These are phyloP conservation scores for Yamadazyma aaseri DNA, from an alignment of 1,139 yeast species.

Conservation along the genomic window DNA sequence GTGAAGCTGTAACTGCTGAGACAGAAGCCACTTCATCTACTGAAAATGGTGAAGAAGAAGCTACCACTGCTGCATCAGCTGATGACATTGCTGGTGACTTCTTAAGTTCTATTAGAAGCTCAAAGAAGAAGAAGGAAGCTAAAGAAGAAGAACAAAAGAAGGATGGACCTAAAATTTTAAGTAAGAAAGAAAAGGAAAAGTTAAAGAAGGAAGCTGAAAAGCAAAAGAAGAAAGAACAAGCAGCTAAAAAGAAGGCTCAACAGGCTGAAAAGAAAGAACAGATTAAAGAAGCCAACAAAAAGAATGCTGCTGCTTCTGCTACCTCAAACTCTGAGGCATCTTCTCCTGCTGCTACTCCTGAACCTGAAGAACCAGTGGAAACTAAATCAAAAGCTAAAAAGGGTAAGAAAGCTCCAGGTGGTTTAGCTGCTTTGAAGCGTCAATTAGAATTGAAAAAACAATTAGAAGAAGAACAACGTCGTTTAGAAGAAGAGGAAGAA, in stretches of 20 bases:
- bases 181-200: constrained; percentile 95
- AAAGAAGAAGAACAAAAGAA: constrained; percentile 49
- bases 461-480: constrained; percentile 67
- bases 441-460: constrained; percentile 88
- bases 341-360: constrained; percentile 32
- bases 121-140: constrained; percentile 71
- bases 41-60: constrained; percentile 11
- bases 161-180: constrained; percentile 66
- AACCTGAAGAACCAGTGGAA: constrained; percentile 30
- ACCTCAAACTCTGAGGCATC: constrained; percentile 26
- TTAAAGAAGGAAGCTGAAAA: constrained; percentile 98
- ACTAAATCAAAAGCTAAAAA: constrained; percentile 40
- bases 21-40: constrained; percentile 15
- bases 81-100: constrained; percentile 62
- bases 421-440: constrained; percentile 75
- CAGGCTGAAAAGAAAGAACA: constrained; percentile 64
- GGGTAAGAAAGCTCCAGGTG: constrained; percentile 73
- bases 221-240: constrained; percentile 87
- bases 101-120: constrained; percentile 76
- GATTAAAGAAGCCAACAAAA: constrained; percentile 62
- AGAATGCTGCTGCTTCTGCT: constrained; percentile 50
- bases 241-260: constrained; percentile 74
- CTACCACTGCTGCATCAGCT: constrained; percentile 34
- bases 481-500: constrained; percentile 70
- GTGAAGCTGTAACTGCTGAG: constrained; percentile 10